Evolutionary conservation across 1,139 yeast species (phyloP).

Genomic region (Sugiyamaella paludigena): DNA sequence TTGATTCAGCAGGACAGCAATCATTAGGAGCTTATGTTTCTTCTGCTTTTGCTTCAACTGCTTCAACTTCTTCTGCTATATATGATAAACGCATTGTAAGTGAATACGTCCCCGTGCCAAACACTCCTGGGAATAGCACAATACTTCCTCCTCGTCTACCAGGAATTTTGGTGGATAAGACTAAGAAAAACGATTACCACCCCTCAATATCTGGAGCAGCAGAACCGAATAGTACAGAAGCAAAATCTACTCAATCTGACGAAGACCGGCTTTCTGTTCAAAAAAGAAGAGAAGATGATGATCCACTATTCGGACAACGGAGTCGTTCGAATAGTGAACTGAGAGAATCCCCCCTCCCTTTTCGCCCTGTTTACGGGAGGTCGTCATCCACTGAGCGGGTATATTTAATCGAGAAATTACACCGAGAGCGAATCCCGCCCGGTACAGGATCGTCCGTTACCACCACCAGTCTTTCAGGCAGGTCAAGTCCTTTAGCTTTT

Average conservation of each 20-base stretch:
- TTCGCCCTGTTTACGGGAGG: conserved; percentile 11
- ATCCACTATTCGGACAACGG: background rate
- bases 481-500: too few species aligned
- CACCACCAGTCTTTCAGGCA: background rate
- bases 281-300: background rate
- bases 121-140: conserved; percentile 8
- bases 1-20: background rate
- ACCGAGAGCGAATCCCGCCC: conserved; percentile 10
- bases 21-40: too few species aligned
- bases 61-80: background rate
- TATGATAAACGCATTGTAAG: conserved; percentile 19
- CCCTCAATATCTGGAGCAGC: too few species aligned
- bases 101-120: conserved; percentile 22
- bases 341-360: conserved; percentile 7
- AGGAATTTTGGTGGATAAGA: conserved; percentile 4
- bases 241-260: background rate
- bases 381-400: conserved; percentile 15
- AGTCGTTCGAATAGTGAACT: conserved; percentile 14
- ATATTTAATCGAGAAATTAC: conserved; percentile 7
- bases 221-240: too few species aligned
- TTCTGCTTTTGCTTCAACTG: background rate
- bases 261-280: conserved; percentile 1
- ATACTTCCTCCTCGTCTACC: conserved; percentile 10
- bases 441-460: background rate
- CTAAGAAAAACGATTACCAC: background rate